A percentile compares a stretch with the other conserved stretches of the same genome.
Evolutionary conservation across 2,329 filamentous ascomycete genomes (phyloP).

Genomic region (Metarhizium album): DNA sequence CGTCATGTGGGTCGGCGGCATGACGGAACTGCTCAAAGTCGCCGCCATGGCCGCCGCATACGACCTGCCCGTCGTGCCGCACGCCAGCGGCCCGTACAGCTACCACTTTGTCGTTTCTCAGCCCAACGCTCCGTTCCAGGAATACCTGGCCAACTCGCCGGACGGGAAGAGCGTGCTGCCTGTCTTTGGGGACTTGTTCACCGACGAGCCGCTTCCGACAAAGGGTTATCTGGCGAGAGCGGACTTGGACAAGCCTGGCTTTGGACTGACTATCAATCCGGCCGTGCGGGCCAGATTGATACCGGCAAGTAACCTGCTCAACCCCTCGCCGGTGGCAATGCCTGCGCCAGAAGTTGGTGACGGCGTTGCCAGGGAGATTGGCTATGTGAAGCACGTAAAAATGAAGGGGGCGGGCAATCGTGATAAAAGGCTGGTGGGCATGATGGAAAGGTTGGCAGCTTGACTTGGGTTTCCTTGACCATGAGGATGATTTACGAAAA

Average conservation of each 20-base stretch:
- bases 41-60: constrained; percentile 84
- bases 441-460: neutral
- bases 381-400: neutral
- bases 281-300: constrained; percentile 61
- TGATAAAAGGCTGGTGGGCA: neutral
- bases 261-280: constrained; percentile 80
- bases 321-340: constrained; percentile 45
- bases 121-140: constrained; percentile 87
- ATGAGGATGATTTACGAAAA: neutral
- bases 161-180: constrained; percentile 84
- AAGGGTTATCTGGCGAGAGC: constrained; percentile 72
- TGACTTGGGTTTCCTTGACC: neutral
- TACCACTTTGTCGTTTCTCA: constrained; percentile 96
- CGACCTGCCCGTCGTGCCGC: constrained; percentile 90
- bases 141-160: constrained; percentile 87
- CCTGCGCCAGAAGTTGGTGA: constrained; percentile 17
- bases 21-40: constrained; percentile 87
- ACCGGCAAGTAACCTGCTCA: constrained; percentile 62
- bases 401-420: neutral
- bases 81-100: constrained; percentile 86
- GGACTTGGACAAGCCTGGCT: constrained; percentile 79
- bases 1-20: constrained; percentile 92
- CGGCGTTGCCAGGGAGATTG: neutral
- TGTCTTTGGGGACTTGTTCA: constrained; percentile 84
- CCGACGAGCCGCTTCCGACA: constrained; percentile 79